phyloP scores from a whole-genome alignment of 495 filamentous ascomycete genomes.

The Tuber aestivum region DNA sequence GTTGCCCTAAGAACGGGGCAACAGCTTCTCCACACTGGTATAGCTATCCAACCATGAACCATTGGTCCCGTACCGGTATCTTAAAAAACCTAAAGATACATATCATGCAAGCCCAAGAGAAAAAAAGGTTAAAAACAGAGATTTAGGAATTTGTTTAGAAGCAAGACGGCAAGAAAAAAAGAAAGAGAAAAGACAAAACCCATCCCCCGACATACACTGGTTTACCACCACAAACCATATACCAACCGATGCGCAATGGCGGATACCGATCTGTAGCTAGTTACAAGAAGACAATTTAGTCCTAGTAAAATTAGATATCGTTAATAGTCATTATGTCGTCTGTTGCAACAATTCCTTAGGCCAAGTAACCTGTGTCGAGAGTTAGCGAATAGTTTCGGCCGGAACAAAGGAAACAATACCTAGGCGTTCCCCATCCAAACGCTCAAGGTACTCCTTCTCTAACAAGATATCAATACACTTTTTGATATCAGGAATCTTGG shows the following conservation, averaged over 20 bases:
- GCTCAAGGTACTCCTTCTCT: conserved; percentile 98
- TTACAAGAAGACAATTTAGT: conserved; percentile 29
- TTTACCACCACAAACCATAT: conserved; percentile 18
- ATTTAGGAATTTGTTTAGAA: conserved; percentile 6
- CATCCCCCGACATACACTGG: conserved; percentile 14
- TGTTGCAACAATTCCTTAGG: conserved; percentile 19
- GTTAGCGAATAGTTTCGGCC: conserved; percentile 21
- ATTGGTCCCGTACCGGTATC: background rate
- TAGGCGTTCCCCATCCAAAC: conserved; percentile 86
- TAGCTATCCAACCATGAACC: conserved; percentile 3
- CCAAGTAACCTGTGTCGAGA: conserved; percentile 33
- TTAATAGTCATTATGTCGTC: conserved; percentile 20
- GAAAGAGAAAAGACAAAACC: conserved; percentile 15
- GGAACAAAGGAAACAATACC: conserved; percentile 70
- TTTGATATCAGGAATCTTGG: conserved; percentile 92
- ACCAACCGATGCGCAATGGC: conserved; percentile 14
- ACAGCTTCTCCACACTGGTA: background rate
- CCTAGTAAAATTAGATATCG: conserved; percentile 33
- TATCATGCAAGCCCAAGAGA: background rate
- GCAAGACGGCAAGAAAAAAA: conserved; percentile 2
- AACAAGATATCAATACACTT: conserved; percentile 98
- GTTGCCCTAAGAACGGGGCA: background rate
- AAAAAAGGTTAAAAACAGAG: background rate
- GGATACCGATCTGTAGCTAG: conserved; percentile 23
- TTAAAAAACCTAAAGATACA: conserved; percentile 6